phyloP scores from a whole-genome alignment of 805 yeast genomes.

The Nakazawaea wyomingensis region DNA sequence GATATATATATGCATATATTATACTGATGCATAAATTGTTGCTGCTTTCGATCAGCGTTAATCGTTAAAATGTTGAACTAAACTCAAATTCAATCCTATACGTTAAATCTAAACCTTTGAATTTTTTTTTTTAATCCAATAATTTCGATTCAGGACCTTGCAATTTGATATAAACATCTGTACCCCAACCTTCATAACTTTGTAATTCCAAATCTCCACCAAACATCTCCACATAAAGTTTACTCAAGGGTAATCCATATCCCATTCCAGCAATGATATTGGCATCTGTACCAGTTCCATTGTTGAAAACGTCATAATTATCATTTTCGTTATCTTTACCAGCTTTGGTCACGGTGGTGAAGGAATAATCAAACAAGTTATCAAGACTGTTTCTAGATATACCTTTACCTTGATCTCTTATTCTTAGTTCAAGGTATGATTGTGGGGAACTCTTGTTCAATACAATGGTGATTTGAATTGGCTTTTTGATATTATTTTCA shows the following conservation, averaged over 20 bases:
- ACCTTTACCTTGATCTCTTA: conserved; percentile 89
- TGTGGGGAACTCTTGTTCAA: conserved; percentile 23
- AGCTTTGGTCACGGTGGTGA: conserved; percentile 59
- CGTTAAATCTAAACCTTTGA: not conserved
- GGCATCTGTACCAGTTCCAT: conserved; percentile 47
- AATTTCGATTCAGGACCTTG: conserved; percentile 27
- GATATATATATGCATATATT: too few relatives aligned
- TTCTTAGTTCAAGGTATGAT: conserved; percentile 48
- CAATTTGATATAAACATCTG: conserved; percentile 62
- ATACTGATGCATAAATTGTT: too few relatives aligned
- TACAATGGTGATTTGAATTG: conserved; percentile 45
- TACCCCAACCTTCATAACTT: conserved; percentile 72
- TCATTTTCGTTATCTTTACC: conserved; percentile 55
- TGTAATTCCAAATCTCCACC: conserved; percentile 68
- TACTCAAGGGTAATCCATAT: conserved; percentile 83
- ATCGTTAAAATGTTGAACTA: too few relatives aligned
- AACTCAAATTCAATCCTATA: too few relatives aligned
- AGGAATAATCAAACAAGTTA: conserved; percentile 80
- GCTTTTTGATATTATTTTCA: conserved; percentile 49
- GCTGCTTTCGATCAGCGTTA: too few relatives aligned
- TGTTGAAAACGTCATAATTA: conserved; percentile 55
- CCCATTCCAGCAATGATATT: conserved; percentile 90
- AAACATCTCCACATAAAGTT: conserved; percentile 68
- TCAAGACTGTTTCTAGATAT: conserved; percentile 61
- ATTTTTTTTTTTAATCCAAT: conserved; percentile 7